Conservation (phyloP, 1,284 basidiomycete genomes). For the Trichosporon sp. region DNA sequence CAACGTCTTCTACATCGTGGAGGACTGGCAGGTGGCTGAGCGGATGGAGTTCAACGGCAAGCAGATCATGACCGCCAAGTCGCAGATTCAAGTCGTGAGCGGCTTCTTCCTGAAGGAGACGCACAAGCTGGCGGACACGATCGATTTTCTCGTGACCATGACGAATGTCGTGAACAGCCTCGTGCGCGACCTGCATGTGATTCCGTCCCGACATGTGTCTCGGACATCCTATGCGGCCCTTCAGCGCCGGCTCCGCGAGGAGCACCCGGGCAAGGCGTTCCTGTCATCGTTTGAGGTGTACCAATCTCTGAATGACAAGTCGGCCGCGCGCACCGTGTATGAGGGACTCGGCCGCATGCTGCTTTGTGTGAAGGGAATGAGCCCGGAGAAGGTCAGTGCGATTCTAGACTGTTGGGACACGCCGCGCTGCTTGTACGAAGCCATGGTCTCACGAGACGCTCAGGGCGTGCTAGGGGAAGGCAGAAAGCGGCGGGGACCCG, state of each 20-base stretch:
- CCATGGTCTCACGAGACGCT: slow-evolving; percentile 39
- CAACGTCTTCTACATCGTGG: slow-evolving; percentile 62
- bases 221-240: slow-evolving; percentile 45
- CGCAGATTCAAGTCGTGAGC: slow-evolving; percentile 62
- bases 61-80: slow-evolving; percentile 57
- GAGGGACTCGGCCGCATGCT: slow-evolving; percentile 62
- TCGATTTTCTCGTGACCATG: slow-evolving; percentile 60
- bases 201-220: slow-evolving; percentile 56
- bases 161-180: slow-evolving; percentile 57
- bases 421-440: slow-evolving; percentile 56
- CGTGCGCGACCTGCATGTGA: slow-evolving; percentile 53
- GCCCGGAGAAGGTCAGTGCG: slow-evolving; percentile 60
- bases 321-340: slow-evolving; percentile 56
- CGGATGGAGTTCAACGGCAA: slow-evolving; percentile 47
- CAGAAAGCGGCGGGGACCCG: slow-evolving; percentile 26
- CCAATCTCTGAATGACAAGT: slow-evolving; percentile 60
- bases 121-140: slow-evolving; percentile 58
- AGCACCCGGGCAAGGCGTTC: slow-evolving; percentile 47
- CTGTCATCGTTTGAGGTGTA: slow-evolving; percentile 60
- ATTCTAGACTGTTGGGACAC: slow-evolving; percentile 60
- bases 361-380: slow-evolving; percentile 60
- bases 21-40: slow-evolving; percentile 59
- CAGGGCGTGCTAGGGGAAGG: slow-evolving; percentile 30
- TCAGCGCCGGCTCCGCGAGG: slow-evolving; percentile 51
- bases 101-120: slow-evolving; percentile 63